Base-by-base conservation (phyloP, 495 filamentous ascomycete species). In the Penicillium odoratum region DNA sequence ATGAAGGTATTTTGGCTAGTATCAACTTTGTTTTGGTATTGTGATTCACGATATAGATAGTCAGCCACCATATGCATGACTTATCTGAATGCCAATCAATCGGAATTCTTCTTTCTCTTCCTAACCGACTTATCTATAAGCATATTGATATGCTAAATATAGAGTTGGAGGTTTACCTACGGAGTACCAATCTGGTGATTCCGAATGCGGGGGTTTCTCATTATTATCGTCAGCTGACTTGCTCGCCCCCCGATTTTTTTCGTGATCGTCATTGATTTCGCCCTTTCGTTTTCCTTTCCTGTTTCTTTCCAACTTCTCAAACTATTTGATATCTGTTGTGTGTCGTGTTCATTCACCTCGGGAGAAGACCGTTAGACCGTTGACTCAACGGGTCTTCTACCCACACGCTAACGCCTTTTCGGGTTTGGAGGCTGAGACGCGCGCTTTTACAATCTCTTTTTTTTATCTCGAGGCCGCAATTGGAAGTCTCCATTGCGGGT, bases 391-490 rank as follows among this genome's bases (percentile, higher is more conserved):
- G 67, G 67, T 59, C 60, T 59, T 38, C 48, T 53, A 33, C 55
- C 18, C 44, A 50, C 50, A 65, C 67, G 59, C 61, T 63, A 67
- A 61, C 55, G 49, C 60, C 53, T 30, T 49, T 52, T 64, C 64
- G 54, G 63, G 60, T 57, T 50, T 44, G 62, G 67, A 67, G 67
- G 64, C 61, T 67, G 59, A 67, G 53, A 60, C 53, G 52, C 45
- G 53, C 26, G 40, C 38, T 40, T 40, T 5, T 13, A 21, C 25
- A 51, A 47, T 59, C 64, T 64, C 21, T 21, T 21, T 21, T n/a
- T 60, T 69, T 55, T 64, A 30, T 51, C 28, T 43, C 30, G 49
- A 10, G 31, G 48, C 26, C 15, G 54, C 36, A 43, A 47, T 47
- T 47, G 45, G 42, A 42, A 26, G n/a, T 33, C 50, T 15, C 53